Evolutionary conservation across 331 rosid species (phyloP).

Genomic region (Stylosanthes scabra): DNA sequence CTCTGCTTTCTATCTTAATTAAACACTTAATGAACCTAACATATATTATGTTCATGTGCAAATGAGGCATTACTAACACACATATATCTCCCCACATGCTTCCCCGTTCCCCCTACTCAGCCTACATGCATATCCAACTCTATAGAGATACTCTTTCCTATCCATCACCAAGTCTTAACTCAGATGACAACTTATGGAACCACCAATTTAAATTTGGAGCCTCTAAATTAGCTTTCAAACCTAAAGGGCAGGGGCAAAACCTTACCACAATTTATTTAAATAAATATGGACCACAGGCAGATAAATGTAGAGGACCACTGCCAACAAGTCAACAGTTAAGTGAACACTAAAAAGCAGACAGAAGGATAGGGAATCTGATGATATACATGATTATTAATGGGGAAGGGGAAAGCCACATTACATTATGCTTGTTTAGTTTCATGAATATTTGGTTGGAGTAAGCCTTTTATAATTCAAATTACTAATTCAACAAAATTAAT

Average conservation of each 20-base stretch:
- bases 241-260: slow-evolving; percentile 10
- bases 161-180: slow-evolving; percentile 1
- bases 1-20: no score
- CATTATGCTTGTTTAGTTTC: background rate
- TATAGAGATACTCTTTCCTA: slow-evolving; percentile 6
- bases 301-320: slow-evolving; percentile 40
- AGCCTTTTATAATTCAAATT: background rate
- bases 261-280: slow-evolving; percentile 16
- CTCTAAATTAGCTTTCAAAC: slow-evolving; percentile 35
- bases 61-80: background rate
- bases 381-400: slow-evolving; percentile 10
- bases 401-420: slow-evolving; percentile 1
- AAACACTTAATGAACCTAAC: no score
- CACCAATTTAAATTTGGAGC: slow-evolving; percentile 33
- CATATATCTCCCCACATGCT: background rate
- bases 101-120: no score
- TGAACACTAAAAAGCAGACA: slow-evolving; percentile 23
- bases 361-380: slow-evolving; percentile 16
- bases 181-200: slow-evolving; percentile 9
- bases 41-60: background rate
- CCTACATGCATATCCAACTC: background rate
- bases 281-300: slow-evolving; percentile 31
- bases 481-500: background rate
- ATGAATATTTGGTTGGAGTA: background rate
- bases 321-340: slow-evolving; percentile 17